phyloP scores from a whole-genome alignment of 495 filamentous ascomycete species.

The Chaetomium fimeti region DNA sequence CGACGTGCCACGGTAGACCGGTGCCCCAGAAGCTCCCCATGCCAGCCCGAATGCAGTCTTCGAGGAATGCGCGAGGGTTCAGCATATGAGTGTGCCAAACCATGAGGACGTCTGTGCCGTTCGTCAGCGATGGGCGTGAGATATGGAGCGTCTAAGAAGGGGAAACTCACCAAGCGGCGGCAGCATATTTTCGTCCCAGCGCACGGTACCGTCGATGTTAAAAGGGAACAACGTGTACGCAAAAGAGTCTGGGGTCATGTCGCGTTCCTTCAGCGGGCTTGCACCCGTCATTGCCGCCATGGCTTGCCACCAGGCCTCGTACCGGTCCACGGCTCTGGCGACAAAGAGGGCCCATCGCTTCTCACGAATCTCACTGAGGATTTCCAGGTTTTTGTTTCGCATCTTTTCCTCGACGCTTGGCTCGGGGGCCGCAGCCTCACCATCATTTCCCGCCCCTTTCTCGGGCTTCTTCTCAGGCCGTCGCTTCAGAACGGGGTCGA shows the following conservation, averaged over 20 bases:
- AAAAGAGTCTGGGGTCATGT: conserved; percentile 31
- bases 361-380: conserved; percentile 59
- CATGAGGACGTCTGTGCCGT: conserved; percentile 72
- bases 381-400: conserved; percentile 32
- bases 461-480: conserved; percentile 22
- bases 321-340: conserved; percentile 70
- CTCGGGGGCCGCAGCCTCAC: not conserved
- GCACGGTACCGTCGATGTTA: conserved; percentile 17
- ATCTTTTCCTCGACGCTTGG: conserved; percentile 23
- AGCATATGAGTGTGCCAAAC: conserved; percentile 88
- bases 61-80: conserved; percentile 73
- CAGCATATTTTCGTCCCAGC: conserved; percentile 36
- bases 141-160: not conserved
- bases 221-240: conserved; percentile 32
- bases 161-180: conserved; percentile 42
- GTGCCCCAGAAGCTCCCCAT: conserved; percentile 60
- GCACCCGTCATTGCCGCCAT: conserved; percentile 25
- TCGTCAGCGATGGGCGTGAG: conserved; percentile 17
- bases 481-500: conserved; percentile 19
- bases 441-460: conserved; percentile 14
- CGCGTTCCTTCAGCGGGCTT: conserved; percentile 32
- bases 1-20: conserved; percentile 68
- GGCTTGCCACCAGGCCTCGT: conserved; percentile 65
- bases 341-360: conserved; percentile 81
- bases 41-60: conserved; percentile 69